Evolutionary conservation across 371 early-diverging fungal genomes (phyloP), one percentile per base, ranked within the genome.

Genomic region (Actinomortierella wolfii): DNA sequence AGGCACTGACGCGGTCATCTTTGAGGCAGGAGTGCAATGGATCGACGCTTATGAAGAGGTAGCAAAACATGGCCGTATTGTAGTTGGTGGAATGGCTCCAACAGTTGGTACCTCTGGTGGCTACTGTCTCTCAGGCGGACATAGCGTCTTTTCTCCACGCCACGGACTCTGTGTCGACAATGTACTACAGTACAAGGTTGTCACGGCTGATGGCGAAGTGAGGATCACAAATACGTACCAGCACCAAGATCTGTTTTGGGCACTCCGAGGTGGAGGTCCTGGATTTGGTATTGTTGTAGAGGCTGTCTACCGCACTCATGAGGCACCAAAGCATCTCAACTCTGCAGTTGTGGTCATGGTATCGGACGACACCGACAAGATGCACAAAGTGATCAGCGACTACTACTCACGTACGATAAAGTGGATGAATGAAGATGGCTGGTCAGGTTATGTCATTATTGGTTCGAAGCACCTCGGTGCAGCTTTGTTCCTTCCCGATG

Each of bases 241-340:
- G 42, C 15, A 59, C 46, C 17, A 20, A 7, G 52, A 59, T 17
- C 28, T 59, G 2, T 59, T 59, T 28, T 59, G 60, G 60, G 60
- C 60, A 1, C 25, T 59, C 25, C 50, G 60, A 9, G 60, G 60
- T 11, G 60, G 59, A 9, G 59, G 59, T 34, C 18, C 51, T 1
- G 51, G 52, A 13, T 59, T 24, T 29, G 59, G 59, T 25, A 52
- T 59, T 21, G 54, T 61, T 20, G 47, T 47, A 15, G 47, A 47
- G 20, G 47, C 47, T 8, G 47, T 47, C 47, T 47, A 47, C 47
- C 47, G 47, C 2, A 47, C 47, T 8, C 47, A 47, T 47, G 21
- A 11, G 3, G 21, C 47, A 47, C 18, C 51, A 21, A 57, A 47
- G 24, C 61, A 59, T 52, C 34, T 62, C 28, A 58, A 42, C 56